phyloP scores from a whole-genome alignment of 129 eudicot genomes.

The Lactuca sativa region DNA sequence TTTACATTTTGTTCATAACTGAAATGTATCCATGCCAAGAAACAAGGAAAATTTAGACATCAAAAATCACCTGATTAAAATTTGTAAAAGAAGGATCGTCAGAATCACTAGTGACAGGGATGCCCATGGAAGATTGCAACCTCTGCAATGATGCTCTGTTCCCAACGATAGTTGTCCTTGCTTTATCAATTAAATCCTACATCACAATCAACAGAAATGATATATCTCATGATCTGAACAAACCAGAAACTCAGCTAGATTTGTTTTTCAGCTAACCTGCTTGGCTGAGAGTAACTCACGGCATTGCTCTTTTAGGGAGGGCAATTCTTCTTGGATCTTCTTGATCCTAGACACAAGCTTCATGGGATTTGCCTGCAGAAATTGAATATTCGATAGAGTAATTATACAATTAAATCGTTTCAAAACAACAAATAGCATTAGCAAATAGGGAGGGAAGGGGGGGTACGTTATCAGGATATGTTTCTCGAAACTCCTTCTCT shows the following conservation, averaged over 20 bases:
- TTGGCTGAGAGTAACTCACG: constrained; percentile 84
- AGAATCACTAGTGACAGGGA: constrained; percentile 62
- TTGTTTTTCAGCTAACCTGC: constrained; percentile 46
- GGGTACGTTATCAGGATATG: constrained; percentile 69
- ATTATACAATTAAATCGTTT: background rate
- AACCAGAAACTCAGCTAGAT: background rate
- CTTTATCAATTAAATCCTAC: constrained; percentile 91
- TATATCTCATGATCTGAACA: background rate
- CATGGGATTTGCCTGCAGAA: constrained; percentile 82
- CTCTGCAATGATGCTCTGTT: constrained; percentile 65
- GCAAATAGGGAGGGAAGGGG: background rate
- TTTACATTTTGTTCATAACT: background rate
- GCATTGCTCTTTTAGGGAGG: constrained; percentile 67
- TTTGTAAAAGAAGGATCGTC: constrained; percentile 67
- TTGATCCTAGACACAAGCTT: constrained; percentile 73
- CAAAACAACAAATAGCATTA: background rate
- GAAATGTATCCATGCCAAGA: constrained; percentile 2
- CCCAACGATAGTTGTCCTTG: constrained; percentile 68
- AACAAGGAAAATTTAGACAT: constrained; percentile 1
- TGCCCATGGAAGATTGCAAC: constrained; percentile 70
- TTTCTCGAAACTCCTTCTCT: constrained; percentile 61
- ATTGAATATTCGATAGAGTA: background rate
- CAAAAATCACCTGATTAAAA: constrained; percentile 58
- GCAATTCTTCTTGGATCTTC: constrained; percentile 72
- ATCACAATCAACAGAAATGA: constrained; percentile 14